Conservation (phyloP, 768 basidiomycete species). For the Phaeotremella skinneri region DNA sequence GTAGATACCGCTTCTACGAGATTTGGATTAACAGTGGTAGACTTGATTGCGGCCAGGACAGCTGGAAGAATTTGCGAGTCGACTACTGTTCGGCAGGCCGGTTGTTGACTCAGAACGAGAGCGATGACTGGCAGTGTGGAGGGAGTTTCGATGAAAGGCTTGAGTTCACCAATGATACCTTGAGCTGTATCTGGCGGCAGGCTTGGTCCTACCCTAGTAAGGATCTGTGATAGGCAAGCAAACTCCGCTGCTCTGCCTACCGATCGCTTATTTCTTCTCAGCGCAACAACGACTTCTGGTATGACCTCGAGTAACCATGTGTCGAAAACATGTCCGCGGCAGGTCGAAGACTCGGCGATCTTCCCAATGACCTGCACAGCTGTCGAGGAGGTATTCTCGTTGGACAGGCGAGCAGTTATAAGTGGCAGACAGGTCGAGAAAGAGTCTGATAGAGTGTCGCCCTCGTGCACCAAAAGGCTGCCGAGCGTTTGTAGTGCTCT, state of each 20-base stretch:
- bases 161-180: conserved; percentile 69
- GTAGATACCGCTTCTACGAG: conserved; percentile 76
- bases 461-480: conserved; percentile 82
- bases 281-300: conserved; percentile 68
- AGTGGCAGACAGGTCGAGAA: conserved; percentile 42
- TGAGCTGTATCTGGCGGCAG: conserved; percentile 62
- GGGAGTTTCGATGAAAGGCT: conserved; percentile 70
- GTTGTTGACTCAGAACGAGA: conserved; percentile 58
- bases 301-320: conserved; percentile 76
- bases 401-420: conserved; percentile 45
- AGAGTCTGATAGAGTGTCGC: conserved; percentile 61
- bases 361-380: conserved; percentile 74
- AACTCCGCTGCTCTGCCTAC: conserved; percentile 77
- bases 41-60: conserved; percentile 62
- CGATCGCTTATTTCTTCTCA: conserved; percentile 76
- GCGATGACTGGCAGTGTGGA: conserved; percentile 48
- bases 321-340: conserved; percentile 45
- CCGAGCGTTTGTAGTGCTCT: conserved; percentile 79
- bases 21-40: conserved; percentile 71
- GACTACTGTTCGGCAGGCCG: conserved; percentile 30
- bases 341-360: conserved; percentile 60
- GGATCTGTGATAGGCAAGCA: conserved; percentile 62
- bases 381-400: conserved; percentile 52
- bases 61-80: conserved; percentile 45
- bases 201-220: conserved; percentile 30